These are phyloP conservation scores for Penicillium ucsense DNA, from an alignment of 495 filamentous ascomycete species.

Conservation along the genomic window DNA sequence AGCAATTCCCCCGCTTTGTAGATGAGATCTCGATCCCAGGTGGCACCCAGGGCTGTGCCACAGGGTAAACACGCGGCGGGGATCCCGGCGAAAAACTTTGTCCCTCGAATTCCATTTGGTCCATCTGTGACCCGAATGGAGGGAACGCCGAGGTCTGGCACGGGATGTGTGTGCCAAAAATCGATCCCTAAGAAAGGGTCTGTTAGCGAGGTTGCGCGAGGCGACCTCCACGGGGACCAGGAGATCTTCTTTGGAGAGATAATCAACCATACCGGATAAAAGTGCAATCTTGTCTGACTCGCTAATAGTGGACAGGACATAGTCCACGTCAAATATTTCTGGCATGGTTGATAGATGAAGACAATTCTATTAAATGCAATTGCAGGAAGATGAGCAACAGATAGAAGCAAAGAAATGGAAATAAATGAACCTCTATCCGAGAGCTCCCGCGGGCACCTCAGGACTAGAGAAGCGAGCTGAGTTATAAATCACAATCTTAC, in stretches of 20 bases:
- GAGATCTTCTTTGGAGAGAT: background rate
- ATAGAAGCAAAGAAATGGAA: too few relatives aligned
- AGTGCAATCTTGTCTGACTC: slow-evolving; percentile 24
- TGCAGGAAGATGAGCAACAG: too few relatives aligned
- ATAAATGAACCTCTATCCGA: too few relatives aligned
- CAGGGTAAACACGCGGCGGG: slow-evolving; percentile 54
- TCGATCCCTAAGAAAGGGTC: slow-evolving; percentile 27
- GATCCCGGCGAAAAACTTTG: slow-evolving; percentile 52
- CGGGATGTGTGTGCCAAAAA: slow-evolving; percentile 62
- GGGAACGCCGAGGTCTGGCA: slow-evolving; percentile 54
- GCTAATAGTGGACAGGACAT: slow-evolving; percentile 18
- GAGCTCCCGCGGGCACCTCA: too few relatives aligned
- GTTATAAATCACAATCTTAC: too few relatives aligned
- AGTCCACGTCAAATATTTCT: slow-evolving; percentile 19
- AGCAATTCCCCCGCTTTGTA: slow-evolving; percentile 35
- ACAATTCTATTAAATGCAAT: too few relatives aligned
- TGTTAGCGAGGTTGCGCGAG: background rate
- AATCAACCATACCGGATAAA: slow-evolving; percentile 12
- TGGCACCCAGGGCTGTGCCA: slow-evolving; percentile 52
- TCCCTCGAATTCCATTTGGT: slow-evolving; percentile 58
- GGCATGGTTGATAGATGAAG: slow-evolving; percentile 1
- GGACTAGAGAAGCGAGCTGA: too few relatives aligned
- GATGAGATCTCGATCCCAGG: slow-evolving; percentile 51
- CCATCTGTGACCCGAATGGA: slow-evolving; percentile 49
- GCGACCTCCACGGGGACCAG: background rate